phyloP scores from a whole-genome alignment of 169 alveolate species.

The Babesia bigemina region DNA sequence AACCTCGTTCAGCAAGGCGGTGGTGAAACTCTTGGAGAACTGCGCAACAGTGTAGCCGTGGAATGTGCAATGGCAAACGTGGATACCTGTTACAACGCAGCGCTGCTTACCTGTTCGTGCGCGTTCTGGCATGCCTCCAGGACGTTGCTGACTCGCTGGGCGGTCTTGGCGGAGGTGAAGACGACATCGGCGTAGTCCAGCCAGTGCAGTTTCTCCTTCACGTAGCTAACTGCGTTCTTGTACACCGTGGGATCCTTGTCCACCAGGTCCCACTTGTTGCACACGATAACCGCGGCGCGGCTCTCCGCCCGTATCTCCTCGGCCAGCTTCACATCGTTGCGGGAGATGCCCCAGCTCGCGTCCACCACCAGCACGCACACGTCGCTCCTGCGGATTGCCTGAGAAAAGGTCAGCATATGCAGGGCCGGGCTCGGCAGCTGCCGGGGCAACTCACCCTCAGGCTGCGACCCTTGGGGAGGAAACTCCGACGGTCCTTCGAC shows the following conservation, averaged over 20 bases:
- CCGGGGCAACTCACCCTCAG: constrained; percentile 30
- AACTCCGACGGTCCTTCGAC: constrained; percentile 54
- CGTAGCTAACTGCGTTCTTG: constrained; percentile 70
- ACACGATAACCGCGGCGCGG: constrained; percentile 74
- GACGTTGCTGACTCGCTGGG: constrained; percentile 71
- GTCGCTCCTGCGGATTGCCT: constrained; percentile 76
- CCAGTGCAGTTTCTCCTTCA: constrained; percentile 71
- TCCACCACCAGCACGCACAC: constrained; percentile 77
- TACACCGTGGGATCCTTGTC: constrained; percentile 74
- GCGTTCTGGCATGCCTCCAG: constrained; percentile 64
- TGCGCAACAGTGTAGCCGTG: neutral
- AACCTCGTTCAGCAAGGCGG: constrained; percentile 60
- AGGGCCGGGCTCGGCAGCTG: neutral
- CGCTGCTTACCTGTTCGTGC: constrained; percentile 57
- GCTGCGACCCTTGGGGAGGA: constrained; percentile 53
- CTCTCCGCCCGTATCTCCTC: constrained; percentile 71
- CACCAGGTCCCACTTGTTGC: constrained; percentile 81
- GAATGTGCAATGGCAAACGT: too few relatives aligned
- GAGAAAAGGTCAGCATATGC: constrained; percentile 4
- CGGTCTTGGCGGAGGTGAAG: constrained; percentile 77
- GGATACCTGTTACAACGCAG: neutral
- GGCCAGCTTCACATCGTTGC: constrained; percentile 75
- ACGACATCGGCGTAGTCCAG: constrained; percentile 73
- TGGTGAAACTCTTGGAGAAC: constrained; percentile 53
- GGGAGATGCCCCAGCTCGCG: constrained; percentile 76